A percentile compares a stretch with the other conserved stretches of the same genome.
These are phyloP conservation scores for Curvularia eragrostidis DNA, from an alignment of 2,329 filamentous ascomycete genomes.

Conservation along the genomic window DNA sequence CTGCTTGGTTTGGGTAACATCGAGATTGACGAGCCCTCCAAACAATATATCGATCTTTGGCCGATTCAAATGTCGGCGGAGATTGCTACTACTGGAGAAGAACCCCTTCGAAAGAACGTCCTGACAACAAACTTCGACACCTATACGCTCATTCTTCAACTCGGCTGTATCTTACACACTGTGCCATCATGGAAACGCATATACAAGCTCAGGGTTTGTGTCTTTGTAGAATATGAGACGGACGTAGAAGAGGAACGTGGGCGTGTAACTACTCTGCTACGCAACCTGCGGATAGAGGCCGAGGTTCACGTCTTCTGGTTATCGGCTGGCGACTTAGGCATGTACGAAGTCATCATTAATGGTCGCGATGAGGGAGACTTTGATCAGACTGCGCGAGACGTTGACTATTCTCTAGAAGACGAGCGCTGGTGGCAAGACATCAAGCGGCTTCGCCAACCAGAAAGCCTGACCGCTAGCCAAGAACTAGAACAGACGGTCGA, in stretches of 20 bases:
- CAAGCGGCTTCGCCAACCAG: slow-evolving; percentile 56
- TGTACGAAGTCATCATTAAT: slow-evolving; percentile 79
- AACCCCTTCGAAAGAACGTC: slow-evolving; percentile 61
- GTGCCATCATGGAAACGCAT: slow-evolving; percentile 79
- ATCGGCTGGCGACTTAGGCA: slow-evolving; percentile 72
- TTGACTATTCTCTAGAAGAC: slow-evolving; percentile 70
- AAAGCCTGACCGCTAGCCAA: slow-evolving; percentile 50
- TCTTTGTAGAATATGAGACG: slow-evolving; percentile 88
- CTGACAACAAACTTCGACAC: slow-evolving; percentile 91
- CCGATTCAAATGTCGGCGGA: slow-evolving; percentile 94
- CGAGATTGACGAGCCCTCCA: slow-evolving; percentile 64
- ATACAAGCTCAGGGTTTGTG: slow-evolving; percentile 76
- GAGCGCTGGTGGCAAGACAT: slow-evolving; percentile 87
- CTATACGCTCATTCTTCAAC: slow-evolving; percentile 83
- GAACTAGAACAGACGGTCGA: slow-evolving; percentile 55
- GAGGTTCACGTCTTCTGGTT: slow-evolving; percentile 81
- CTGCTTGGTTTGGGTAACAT: slow-evolving; percentile 33
- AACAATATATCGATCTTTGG: slow-evolving; percentile 87
- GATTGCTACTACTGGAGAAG: slow-evolving; percentile 63
- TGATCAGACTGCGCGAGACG: slow-evolving; percentile 63
- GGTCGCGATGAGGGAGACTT: slow-evolving; percentile 62
- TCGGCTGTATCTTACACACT: slow-evolving; percentile 83
- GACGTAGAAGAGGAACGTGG: slow-evolving; percentile 81
- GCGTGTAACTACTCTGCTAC: slow-evolving; percentile 74
- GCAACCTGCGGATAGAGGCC: slow-evolving; percentile 82